phyloP scores from a whole-genome alignment of 2,329 filamentous ascomycete genomes.

The Exserohilum rostratum region DNA sequence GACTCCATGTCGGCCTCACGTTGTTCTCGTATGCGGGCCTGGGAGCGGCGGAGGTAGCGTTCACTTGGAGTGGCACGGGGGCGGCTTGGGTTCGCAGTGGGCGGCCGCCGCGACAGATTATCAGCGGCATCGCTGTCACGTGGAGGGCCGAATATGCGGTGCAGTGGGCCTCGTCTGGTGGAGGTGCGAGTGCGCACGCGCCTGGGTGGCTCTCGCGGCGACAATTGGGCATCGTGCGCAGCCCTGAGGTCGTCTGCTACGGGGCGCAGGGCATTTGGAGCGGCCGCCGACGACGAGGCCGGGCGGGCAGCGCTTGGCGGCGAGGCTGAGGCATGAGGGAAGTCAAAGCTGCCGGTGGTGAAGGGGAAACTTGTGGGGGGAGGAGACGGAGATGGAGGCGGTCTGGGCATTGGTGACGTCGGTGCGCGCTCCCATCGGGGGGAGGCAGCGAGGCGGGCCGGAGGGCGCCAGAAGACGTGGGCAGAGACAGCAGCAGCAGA shows the following conservation, averaged over 20 bases:
- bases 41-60: slow-evolving; percentile 43
- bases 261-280: slow-evolving; percentile 16
- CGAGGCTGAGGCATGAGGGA: slow-evolving; percentile 51
- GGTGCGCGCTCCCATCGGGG: slow-evolving; percentile 20
- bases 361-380: slow-evolving; percentile 38
- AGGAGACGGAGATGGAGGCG: slow-evolving; percentile 36
- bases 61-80: slow-evolving; percentile 45
- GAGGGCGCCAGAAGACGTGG: background rate
- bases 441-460: background rate
- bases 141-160: slow-evolving; percentile 29
- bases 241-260: slow-evolving; percentile 14
- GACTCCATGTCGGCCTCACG: slow-evolving; percentile 32
- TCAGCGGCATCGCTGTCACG: slow-evolving; percentile 25
- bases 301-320: slow-evolving; percentile 18
- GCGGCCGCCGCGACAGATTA: slow-evolving; percentile 19
- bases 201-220: slow-evolving; percentile 16
- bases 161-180: slow-evolving; percentile 24
- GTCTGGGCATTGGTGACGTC: slow-evolving; percentile 42
- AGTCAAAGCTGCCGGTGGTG: slow-evolving; percentile 52
- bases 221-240: slow-evolving; percentile 13
- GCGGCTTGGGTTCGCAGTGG: slow-evolving; percentile 33
- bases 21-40: slow-evolving; percentile 37
- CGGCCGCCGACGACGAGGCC: background rate
- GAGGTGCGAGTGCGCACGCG: slow-evolving; percentile 14
- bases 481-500: background rate